phyloP scores from a whole-genome alignment of 164 flowering plant species.

The Dillenia turbinata region DNA sequence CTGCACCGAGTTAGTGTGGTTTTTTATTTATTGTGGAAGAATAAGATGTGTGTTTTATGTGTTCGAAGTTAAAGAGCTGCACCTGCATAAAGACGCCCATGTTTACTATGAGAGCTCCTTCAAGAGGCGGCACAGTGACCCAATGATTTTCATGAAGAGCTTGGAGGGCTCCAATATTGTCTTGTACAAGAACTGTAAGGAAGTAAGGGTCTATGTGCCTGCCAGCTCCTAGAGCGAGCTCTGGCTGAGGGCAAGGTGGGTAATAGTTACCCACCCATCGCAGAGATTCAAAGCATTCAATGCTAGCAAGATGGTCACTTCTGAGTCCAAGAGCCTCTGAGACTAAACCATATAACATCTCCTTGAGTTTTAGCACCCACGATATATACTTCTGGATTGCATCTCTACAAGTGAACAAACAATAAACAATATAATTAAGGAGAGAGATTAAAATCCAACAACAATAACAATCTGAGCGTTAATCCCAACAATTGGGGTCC shows the following conservation, averaged over 20 bases:
- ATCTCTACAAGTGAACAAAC: too few species aligned
- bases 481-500: too few species aligned
- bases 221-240: slow-evolving; percentile 17
- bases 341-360: slow-evolving; percentile 9
- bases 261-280: slow-evolving; percentile 19
- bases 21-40: too few species aligned
- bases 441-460: too few species aligned
- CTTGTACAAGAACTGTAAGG: slow-evolving; percentile 22
- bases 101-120: slow-evolving; percentile 19
- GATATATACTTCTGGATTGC: too few species aligned
- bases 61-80: too few species aligned
- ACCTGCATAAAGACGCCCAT: slow-evolving; percentile 30
- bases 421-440: too few species aligned
- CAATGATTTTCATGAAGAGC: slow-evolving; percentile 15
- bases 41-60: too few species aligned
- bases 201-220: slow-evolving; percentile 20
- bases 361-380: slow-evolving; percentile 11
- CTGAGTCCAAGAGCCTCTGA: slow-evolving; percentile 21
- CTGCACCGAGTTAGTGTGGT: too few species aligned
- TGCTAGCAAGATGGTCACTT: slow-evolving; percentile 9
- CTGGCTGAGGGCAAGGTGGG: slow-evolving; percentile 28
- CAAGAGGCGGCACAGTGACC: slow-evolving; percentile 25
- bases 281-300: slow-evolving; percentile 20
- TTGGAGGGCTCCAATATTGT: slow-evolving; percentile 24
- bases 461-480: too few species aligned